Evolutionary conservation across 345 rosid species (phyloP).

Genomic region (Cardamine resedifolia): DNA sequence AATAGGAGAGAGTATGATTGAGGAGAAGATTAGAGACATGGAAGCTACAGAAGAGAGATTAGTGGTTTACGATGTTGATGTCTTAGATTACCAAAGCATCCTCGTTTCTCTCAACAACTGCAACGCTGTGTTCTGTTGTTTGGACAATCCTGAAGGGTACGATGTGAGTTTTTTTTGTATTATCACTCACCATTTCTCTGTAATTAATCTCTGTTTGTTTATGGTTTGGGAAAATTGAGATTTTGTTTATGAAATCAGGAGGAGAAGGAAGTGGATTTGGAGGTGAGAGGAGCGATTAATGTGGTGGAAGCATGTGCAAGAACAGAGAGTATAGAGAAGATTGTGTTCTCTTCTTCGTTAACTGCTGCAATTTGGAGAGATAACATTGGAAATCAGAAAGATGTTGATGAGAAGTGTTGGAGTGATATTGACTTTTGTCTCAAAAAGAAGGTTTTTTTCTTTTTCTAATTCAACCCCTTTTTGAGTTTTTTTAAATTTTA

Average conservation of each 20-base stretch:
- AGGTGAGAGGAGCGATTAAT: conserved; percentile 82
- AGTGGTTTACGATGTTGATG: conserved; percentile 52
- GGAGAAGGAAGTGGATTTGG: conserved; percentile 65
- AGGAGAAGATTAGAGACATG: conserved; percentile 57
- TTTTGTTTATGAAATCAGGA: conserved; percentile 17
- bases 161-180: conserved; percentile 43
- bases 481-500: not conserved
- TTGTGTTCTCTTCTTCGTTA: conserved; percentile 70
- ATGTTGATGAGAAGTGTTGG: conserved; percentile 84
- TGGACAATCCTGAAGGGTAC: conserved; percentile 62
- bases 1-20: conserved; percentile 55
- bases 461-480: not conserved
- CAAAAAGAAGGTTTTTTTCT: conserved; percentile 70
- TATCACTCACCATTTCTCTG: not conserved
- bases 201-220: not conserved
- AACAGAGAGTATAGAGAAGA: conserved; percentile 56
- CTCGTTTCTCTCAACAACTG: conserved; percentile 62
- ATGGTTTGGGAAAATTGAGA: not conserved
- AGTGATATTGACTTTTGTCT: conserved; percentile 72
- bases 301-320: conserved; percentile 89
- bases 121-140: conserved; percentile 65
- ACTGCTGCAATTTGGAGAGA: conserved; percentile 90
- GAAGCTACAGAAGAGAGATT: conserved; percentile 54
- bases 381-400: conserved; percentile 48
- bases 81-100: conserved; percentile 73